phyloP scores from a whole-genome alignment of 2,329 filamentous ascomycete species.

The Aspergillus proliferans region DNA sequence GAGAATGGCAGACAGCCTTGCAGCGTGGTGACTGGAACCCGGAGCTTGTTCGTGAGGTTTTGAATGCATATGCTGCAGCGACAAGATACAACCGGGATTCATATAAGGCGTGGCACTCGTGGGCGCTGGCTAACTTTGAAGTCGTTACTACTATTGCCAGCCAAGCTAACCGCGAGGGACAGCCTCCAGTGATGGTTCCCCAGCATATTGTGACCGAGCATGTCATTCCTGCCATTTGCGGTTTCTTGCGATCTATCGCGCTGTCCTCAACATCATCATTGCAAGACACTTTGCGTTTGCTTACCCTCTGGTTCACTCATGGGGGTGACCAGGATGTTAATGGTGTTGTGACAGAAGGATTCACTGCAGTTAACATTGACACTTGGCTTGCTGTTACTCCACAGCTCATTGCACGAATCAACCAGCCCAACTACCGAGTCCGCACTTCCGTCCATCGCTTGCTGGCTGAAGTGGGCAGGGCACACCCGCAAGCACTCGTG shows the following conservation, averaged over 20 bases:
- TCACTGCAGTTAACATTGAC: constrained; percentile 86
- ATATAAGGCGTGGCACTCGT: constrained; percentile 99
- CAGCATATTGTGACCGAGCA: constrained; percentile 71
- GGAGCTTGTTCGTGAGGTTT: constrained; percentile 77
- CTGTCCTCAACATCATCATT: constrained; percentile 86
- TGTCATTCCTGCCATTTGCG: constrained; percentile 87
- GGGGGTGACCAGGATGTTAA: constrained; percentile 86
- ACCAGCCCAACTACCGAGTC: constrained; percentile 84
- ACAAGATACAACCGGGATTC: constrained; percentile 91
- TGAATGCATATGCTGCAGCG: constrained; percentile 84
- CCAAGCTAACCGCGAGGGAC: constrained; percentile 54
- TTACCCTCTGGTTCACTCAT: constrained; percentile 95
- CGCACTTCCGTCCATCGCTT: constrained; percentile 87
- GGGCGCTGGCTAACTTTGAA: constrained; percentile 97
- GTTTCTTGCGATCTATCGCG: constrained; percentile 96
- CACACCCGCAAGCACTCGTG: constrained; percentile 91
- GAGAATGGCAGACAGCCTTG: constrained; percentile 86
- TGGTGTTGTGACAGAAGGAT: constrained; percentile 79
- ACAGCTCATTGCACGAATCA: constrained; percentile 94
- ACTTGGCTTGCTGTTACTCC: constrained; percentile 98
- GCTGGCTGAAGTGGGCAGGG: constrained; percentile 83
- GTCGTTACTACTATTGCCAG: constrained; percentile 79
- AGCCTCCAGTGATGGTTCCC: constrained; percentile 47
- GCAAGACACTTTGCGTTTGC: constrained; percentile 84
- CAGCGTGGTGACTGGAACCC: constrained; percentile 86